Evolutionary conservation across 2,329 filamentous ascomycete species (phyloP), one percentile per base, ranked within the genome.

Genomic region (Rhynchosporium secalis): DNA sequence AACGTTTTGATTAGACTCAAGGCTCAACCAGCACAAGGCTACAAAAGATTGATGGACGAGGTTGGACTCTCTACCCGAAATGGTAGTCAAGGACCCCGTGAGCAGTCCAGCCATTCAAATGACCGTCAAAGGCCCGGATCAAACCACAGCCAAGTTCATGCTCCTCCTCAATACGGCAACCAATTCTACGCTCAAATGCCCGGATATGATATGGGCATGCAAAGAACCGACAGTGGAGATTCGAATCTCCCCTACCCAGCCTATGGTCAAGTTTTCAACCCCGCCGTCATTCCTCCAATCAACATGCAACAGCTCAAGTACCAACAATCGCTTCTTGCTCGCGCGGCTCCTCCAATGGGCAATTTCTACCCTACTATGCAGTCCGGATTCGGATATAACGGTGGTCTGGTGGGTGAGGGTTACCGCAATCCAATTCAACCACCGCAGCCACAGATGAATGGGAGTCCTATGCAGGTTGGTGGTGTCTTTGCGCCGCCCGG

Each of bases 1-100:
- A 91, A 87, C 70, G 92, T 98, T 45, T 83, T 99, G 40, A 78
- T 94, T 40, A 89, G 90, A 71, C 88, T 98, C 76, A 97, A 97
- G 79, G 94, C 92, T 5, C 91, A 96, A 72, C 92, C 95, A 15
- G 90, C 88, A 65, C 95, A 98, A 78, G 95, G 95, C 58, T 99
- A 99, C 80, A 99, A 98, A 82, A 89, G 95, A 58, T 79, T 99
- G 64, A 99, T 99, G 95, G 95, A 99, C 72, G 95, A 99, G 75
- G 95, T 99, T 69, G 93, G 94, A 64, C 79, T 99, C 43, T 96
- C 94, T 5, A 89, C 86, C 33, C 79, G 86, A 48, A 84, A 77
- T 64, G 75, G 75, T 36, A 77, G 74, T 46, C 74, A 76, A 38
- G 20, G 20, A 1, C 72, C 75, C 41, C 49, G 72, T 72, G 15